Evolutionary conservation across 768 basidiomycete genomes (phyloP), one percentile per base, ranked within the genome.

Genomic region (Termitomyces sp.): DNA sequence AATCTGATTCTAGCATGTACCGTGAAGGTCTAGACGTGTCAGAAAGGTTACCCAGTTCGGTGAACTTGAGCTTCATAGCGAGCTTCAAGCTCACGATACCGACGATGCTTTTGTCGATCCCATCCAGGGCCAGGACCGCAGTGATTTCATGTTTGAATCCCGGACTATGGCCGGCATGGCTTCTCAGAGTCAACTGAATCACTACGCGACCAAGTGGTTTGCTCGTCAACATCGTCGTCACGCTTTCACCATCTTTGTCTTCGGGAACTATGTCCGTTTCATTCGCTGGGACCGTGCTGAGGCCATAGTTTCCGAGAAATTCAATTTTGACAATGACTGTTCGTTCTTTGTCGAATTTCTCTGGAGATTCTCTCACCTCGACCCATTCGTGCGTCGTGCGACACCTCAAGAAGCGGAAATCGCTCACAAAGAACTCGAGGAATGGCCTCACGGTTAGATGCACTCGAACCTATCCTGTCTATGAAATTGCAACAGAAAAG

Each of bases 211-310:
- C 28, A 66, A 66, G 9, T 61, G 66, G 47, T 63, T 60, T 36
- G 48, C 63, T 23, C 62, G 65, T 12, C 75, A 75, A 58, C 67
- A 68, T 54, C 72, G 76, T 14, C 62, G 70, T 36, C 35, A 36
- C 8, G 32, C 32, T 33, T 33, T 33, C 32, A 33, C 32, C 32
- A 33, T 33, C 32, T 33, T 33, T 33, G 6, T 33, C 32, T 33
- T 33, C 8, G 32, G 32, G 32, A 33, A 2, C 8, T 9, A 33
- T 33, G 32, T 33, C 32, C 32, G 32, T 3, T 33, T 33, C 32
- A 33, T 33, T 9, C 32, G 32, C 32, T 33, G 23, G 23, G 23
- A 23, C 23, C 23, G 23, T 23, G 23, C 23, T 23, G 23, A 2
- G 1, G 23, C 23, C 32, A 33, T 33, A 5, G 32, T 33, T 33